These are phyloP conservation scores for Venturia oleaginea DNA, from an alignment of 2,329 filamentous ascomycete genomes.

Conservation along the genomic window DNA sequence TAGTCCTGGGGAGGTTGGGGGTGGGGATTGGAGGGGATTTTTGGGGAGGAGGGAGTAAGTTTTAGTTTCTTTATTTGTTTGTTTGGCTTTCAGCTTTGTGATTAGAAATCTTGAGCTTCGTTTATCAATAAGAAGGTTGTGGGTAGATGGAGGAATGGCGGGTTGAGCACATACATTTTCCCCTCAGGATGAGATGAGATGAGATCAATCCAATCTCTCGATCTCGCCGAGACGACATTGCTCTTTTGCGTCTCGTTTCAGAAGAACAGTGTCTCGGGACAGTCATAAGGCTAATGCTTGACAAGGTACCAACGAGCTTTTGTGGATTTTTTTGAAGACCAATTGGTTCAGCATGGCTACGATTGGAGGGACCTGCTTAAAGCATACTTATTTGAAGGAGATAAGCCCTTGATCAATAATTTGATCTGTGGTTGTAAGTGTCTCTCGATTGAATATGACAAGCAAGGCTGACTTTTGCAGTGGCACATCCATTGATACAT, in stretches of 20 bases:
- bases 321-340: slow-evolving; percentile 92
- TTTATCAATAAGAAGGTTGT: too few relatives aligned
- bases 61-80: background rate
- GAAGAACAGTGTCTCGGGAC: background rate
- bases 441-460: slow-evolving; percentile 2
- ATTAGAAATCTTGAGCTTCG: too few relatives aligned
- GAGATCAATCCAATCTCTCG: too few relatives aligned
- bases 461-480: slow-evolving; percentile 33
- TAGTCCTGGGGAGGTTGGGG: slow-evolving; percentile 73
- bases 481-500: slow-evolving; percentile 89
- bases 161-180: background rate
- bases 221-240: too few relatives aligned
- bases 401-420: slow-evolving; percentile 71
- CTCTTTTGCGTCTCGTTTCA: background rate
- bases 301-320: slow-evolving; percentile 74
- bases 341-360: slow-evolving; percentile 66
- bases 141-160: too few relatives aligned
- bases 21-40: slow-evolving; percentile 79
- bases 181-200: too few relatives aligned
- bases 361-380: slow-evolving; percentile 73
- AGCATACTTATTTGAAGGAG: slow-evolving; percentile 65
- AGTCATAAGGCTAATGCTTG: background rate
- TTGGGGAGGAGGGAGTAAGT: slow-evolving; percentile 61
- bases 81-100: background rate
- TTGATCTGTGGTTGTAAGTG: slow-evolving; percentile 67